A percentile compares a stretch with the other conserved stretches of the same genome.
Conservation (phyloP, 306 rosid genomes). For the Inga oerstediana region DNA sequence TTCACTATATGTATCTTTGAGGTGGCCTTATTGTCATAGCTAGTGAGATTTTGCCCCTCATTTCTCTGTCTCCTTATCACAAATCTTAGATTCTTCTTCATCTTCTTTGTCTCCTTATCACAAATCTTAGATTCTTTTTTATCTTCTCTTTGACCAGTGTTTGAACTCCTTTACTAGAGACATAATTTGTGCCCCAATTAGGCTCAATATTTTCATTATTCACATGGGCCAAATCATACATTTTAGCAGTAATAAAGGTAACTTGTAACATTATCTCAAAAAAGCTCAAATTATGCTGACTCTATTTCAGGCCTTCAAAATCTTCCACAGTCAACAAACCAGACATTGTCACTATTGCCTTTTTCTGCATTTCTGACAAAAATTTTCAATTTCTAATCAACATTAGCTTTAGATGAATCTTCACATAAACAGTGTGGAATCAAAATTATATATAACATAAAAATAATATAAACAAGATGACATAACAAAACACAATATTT, state of each 20-base stretch:
- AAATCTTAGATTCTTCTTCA: background rate
- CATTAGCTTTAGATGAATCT: no score
- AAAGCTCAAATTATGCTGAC: background rate
- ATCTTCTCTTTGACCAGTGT: background rate
- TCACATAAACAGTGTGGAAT: no score
- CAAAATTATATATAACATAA: no score
- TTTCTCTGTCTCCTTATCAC: background rate
- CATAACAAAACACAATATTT: no score
- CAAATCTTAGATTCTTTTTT: background rate
- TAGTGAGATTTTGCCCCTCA: background rate
- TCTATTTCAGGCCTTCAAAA: background rate
- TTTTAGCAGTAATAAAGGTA: background rate
- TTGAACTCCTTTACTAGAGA: no score
- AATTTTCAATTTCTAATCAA: background rate
- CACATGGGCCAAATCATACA: no score
- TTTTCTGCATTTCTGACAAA: background rate
- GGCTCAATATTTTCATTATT: no score
- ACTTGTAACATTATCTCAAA: background rate
- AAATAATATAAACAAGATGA: background rate
- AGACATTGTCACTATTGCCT: background rate
- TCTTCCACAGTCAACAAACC: background rate
- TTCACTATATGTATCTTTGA: background rate
- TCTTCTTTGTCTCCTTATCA: background rate
- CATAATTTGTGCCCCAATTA: no score
- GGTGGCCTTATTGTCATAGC: background rate